Base-by-base conservation (phyloP, 371 early-diverging fungal genomes). In the Agmasoma carcini region DNA sequence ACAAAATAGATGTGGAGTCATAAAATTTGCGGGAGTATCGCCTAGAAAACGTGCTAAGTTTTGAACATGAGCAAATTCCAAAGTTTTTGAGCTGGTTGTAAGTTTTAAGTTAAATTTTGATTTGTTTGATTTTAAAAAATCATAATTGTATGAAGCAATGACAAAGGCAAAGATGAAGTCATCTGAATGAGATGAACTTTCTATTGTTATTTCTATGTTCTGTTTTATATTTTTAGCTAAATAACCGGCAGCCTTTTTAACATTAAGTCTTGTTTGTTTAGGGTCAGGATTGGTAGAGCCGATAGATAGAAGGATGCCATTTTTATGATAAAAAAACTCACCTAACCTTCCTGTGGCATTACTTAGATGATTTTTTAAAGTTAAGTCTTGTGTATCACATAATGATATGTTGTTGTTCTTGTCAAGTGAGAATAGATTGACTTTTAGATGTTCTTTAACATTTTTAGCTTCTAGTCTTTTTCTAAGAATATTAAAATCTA, bases 371-470 rank as follows among this genome's bases (percentile, higher is more conserved):
- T 51, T 7, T 51, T 14, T 9, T n/a, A n/a, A n/a, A n/a, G n/a
- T n/a, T n/a, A n/a, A n/a, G n/a, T n/a, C n/a, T n/a, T n/a, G n/a
- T n/a, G n/a, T n/a, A n/a, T n/a, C n/a, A n/a, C n/a, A n/a, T n/a
- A n/a, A n/a, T n/a, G n/a, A n/a, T n/a, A n/a, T n/a, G n/a, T 93
- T 92, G 70, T 93, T 87, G 37, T 78, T 79, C 58, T 86, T 84
- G 71, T 93, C 83, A 22, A 95, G 77, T 31, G 93, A 89, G 55
- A 91, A 68, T 71, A 90, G 89, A 47, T 81, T 79, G 29, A 95
- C 87, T 87, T 93, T 85, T 70, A 83, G 85, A 66, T 83, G 88
- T 67, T 90, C 88, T 2, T 56, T 51, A 23, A 62, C 36, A 49
- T 65, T 51, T 46, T 56, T 33, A n/a, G 29, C 38, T n/a, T 31